Evolutionary conservation across 805 yeast species (phyloP).

Genomic region (Metschnikowia arizonensis): DNA sequence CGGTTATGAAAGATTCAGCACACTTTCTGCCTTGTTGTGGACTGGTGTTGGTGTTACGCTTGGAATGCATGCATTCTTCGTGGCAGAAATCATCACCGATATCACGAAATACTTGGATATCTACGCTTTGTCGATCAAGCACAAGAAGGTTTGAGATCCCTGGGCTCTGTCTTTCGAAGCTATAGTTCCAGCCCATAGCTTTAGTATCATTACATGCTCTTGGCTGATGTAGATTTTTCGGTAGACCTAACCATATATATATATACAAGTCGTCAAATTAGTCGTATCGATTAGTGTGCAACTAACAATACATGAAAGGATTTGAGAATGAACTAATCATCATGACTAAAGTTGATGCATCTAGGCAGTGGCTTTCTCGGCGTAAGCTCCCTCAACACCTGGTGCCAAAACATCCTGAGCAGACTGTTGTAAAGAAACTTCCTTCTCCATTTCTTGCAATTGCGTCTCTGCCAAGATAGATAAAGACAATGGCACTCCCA

Average conservation of each 20-base stretch:
- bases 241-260: slow-evolving; percentile 15
- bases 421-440: slow-evolving; percentile 75
- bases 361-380: slow-evolving; percentile 27
- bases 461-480: slow-evolving; percentile 91
- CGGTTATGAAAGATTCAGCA: slow-evolving; percentile 36
- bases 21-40: slow-evolving; percentile 55
- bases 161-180: neutral
- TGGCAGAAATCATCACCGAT: slow-evolving; percentile 73
- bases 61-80: slow-evolving; percentile 66
- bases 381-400: slow-evolving; percentile 50
- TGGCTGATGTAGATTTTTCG: neutral
- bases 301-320: slow-evolving; percentile 1
- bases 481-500: slow-evolving; percentile 90
- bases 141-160: slow-evolving; percentile 47
- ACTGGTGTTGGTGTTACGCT: slow-evolving; percentile 62
- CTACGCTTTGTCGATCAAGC: slow-evolving; percentile 79
- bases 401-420: slow-evolving; percentile 72
- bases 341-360: slow-evolving; percentile 4
- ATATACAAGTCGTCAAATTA: slow-evolving; percentile 23
- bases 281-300: slow-evolving; percentile 6
- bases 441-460: slow-evolving; percentile 89
- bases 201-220: neutral
- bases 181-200: neutral
- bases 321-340: slow-evolving; percentile 1
- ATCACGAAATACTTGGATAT: slow-evolving; percentile 81